Base-by-base conservation (phyloP, 1,284 basidiomycete genomes). In the Pseudozyma pruni region DNA sequence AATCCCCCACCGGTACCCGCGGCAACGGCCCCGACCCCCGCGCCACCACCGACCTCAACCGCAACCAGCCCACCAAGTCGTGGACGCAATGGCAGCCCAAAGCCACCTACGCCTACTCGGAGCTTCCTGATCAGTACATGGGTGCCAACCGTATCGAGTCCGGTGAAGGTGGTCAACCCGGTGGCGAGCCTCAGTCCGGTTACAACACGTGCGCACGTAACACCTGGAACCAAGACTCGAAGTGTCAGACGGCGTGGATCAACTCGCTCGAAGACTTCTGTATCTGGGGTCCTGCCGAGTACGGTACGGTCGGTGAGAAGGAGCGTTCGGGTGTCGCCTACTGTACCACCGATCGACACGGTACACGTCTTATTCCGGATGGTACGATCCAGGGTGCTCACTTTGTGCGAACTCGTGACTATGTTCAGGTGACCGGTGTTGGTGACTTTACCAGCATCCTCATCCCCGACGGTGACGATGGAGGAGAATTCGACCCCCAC, bases 401-500 rank as follows among this genome's bases (percentile, higher is more conserved):
- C 68, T 81, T 80, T 63, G 69, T 81, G 9, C 53, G 71, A 35
- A 78, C 80, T 2, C 53, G 68, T 2, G 56, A 75, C 46, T 81
- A 80, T 47, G 77, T 80, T 16, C 79, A 81, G 43, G 74, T 81
- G 8, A 78, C 73, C 14, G 79, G 79, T 33, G 50, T 58, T 11
- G 77, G 74, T 32, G 64, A 76, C 25, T 75, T 79, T 37, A 73
- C 69, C 46, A 68, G 46, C 29, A 59, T 80, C 33, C 38, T 60
- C 32, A 61, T 78, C 52, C 64, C 61, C 14, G 42, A 34, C 0
- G 62, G 72, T 37, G 79, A 78, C 42, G 63, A 59, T 19, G 79
- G 79, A 16, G 79, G 79, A 40, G 79, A 80, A 46, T 74, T 80
- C 41, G 78, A 80, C 51, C 72, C 73, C 7, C 77, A 79, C 54